phyloP scores from a whole-genome alignment of 2,329 filamentous ascomycete species.

The Sphaceloma murrayae region DNA sequence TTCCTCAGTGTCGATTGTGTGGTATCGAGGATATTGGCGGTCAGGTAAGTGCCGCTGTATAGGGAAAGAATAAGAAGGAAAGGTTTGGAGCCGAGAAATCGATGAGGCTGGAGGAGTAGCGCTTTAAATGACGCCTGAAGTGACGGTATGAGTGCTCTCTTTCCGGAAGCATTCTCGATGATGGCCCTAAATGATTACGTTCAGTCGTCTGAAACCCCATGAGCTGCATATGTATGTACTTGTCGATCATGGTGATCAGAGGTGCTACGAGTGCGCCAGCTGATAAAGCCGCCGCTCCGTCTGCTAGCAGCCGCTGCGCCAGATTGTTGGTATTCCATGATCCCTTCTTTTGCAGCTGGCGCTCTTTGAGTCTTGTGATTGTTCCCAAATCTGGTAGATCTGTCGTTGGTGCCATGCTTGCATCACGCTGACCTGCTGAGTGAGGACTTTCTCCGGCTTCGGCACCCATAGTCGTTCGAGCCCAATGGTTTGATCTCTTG shows the following conservation, averaged over 20 bases:
- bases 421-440: slow-evolving; percentile 13
- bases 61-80: slow-evolving; percentile 58
- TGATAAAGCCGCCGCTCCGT: slow-evolving; percentile 57
- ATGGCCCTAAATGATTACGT: slow-evolving; percentile 48
- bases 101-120: slow-evolving; percentile 51
- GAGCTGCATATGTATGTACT: slow-evolving; percentile 41
- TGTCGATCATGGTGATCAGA: slow-evolving; percentile 78
- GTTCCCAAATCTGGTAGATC: slow-evolving; percentile 15
- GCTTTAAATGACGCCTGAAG: slow-evolving; percentile 49
- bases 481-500: slow-evolving; percentile 19
- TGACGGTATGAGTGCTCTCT: slow-evolving; percentile 49
- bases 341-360: slow-evolving; percentile 14
- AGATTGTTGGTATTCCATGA: slow-evolving; percentile 78
- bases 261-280: slow-evolving; percentile 73
- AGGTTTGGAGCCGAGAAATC: slow-evolving; percentile 54
- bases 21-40: slow-evolving; percentile 82
- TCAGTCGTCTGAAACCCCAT: slow-evolving; percentile 16
- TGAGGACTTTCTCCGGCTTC: slow-evolving; percentile 20
- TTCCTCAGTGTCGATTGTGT: slow-evolving; percentile 53
- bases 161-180: slow-evolving; percentile 72
- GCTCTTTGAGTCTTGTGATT: slow-evolving; percentile 7
- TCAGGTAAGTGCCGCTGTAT: slow-evolving; percentile 83
- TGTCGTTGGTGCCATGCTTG: slow-evolving; percentile 6
- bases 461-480: slow-evolving; percentile 24
- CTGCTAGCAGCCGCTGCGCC: slow-evolving; percentile 54